Evolutionary conservation across 306 rosid species (phyloP).

Genomic region (Erythrophleum fordii): DNA sequence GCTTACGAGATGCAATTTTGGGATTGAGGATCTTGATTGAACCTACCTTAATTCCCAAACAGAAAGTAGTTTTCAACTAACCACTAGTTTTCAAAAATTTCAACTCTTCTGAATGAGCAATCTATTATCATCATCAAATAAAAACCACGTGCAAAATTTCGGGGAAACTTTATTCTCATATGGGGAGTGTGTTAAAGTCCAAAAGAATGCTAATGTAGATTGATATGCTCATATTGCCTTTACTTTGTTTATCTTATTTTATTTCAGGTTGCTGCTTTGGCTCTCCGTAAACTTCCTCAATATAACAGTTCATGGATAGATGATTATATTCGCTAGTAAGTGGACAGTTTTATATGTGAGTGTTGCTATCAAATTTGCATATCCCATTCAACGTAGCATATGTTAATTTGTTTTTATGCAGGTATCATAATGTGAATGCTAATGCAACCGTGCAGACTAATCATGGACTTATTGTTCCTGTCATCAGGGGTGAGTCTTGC

Average conservation of each 20-base stretch:
- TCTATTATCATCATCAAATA: too few species aligned
- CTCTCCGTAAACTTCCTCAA: conserved; percentile 92
- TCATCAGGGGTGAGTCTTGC: conserved; percentile 69
- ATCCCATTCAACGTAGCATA: conserved; percentile 31
- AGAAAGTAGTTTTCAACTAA: too few species aligned
- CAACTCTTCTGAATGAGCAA: too few species aligned
- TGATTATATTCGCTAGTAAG: conserved; percentile 95
- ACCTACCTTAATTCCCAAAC: too few species aligned
- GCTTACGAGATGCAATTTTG: too few species aligned
- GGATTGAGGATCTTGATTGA: background rate
- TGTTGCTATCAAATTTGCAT: conserved; percentile 31
- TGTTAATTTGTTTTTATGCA: conserved; percentile 42
- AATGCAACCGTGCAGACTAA: conserved; percentile 99
- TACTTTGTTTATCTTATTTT: conserved; percentile 19
- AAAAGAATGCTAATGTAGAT: conserved; percentile 6
- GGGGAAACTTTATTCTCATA: too few species aligned
- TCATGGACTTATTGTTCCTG: conserved; percentile 93
- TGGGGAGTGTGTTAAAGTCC: too few species aligned
- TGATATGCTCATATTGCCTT: conserved; percentile 7
- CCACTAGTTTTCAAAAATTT: too few species aligned
- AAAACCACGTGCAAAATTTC: too few species aligned
- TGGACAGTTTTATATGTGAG: conserved; percentile 14
- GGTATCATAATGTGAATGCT: conserved; percentile 83
- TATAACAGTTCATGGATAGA: conserved; percentile 98
- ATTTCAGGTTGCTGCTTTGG: conserved; percentile 96